A percentile compares a stretch with the other conserved stretches of the same genome.
These are phyloP conservation scores for Tetrapyrgos nigripes DNA, from an alignment of 1,284 basidiomycete genomes.

Conservation along the genomic window DNA sequence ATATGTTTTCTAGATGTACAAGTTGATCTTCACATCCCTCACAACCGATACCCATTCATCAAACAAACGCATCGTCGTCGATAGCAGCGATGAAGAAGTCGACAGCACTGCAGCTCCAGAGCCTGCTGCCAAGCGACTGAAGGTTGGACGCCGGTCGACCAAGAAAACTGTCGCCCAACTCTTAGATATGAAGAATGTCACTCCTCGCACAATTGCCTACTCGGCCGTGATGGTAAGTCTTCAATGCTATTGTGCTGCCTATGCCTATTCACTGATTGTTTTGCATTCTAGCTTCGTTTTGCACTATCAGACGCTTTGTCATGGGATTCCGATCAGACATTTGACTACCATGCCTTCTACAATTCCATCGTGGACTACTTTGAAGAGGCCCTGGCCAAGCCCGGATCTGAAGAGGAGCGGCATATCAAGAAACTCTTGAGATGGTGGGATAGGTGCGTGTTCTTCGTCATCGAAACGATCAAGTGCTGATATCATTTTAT, in stretches of 20 bases:
- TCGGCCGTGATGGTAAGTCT: slow-evolving; percentile 29
- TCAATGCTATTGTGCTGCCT: neutral
- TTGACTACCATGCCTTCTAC: slow-evolving; percentile 28
- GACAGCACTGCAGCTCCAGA: slow-evolving; percentile 1
- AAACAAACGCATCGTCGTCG: neutral
- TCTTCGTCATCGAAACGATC: neutral
- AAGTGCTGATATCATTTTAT: neutral
- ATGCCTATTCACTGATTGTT: neutral
- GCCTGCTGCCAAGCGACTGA: slow-evolving; percentile 10
- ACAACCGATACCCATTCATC: too few species aligned
- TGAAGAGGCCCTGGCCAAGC: slow-evolving; percentile 18
- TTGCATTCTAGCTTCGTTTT: slow-evolving; percentile 25
- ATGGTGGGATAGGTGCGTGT: slow-evolving; percentile 28
- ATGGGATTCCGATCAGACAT: slow-evolving; percentile 26
- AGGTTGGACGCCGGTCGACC: neutral
- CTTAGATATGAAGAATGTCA: slow-evolving; percentile 28
- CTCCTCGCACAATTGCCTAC: slow-evolving; percentile 34
- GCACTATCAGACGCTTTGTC: slow-evolving; percentile 20
- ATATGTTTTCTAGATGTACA: neutral
- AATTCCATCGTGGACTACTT: slow-evolving; percentile 33
- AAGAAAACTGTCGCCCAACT: slow-evolving; percentile 25
- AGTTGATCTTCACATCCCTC: neutral
- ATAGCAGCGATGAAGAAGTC: slow-evolving; percentile 19
- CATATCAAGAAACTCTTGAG: slow-evolving; percentile 18
- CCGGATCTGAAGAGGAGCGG: slow-evolving; percentile 18